These are phyloP conservation scores for Populus trichocarpa DNA, from an alignment of 441 rosid species.

Conservation along the genomic window DNA sequence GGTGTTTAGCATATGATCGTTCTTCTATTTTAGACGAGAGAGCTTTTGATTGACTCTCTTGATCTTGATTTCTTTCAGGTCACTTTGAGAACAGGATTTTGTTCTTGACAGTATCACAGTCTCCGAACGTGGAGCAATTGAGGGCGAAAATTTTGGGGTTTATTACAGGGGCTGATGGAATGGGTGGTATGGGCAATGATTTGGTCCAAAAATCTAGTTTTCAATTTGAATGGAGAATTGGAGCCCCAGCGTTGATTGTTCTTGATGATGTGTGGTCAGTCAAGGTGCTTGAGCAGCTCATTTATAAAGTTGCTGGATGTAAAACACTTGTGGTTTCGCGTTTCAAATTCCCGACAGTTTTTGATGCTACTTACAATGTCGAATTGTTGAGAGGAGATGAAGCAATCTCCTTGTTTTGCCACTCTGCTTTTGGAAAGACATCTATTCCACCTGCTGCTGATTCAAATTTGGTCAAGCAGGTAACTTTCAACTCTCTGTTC, in stretches of 20 bases:
- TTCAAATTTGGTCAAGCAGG: conserved; percentile 57
- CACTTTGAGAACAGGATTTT: conserved; percentile 46
- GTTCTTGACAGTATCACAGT: conserved; percentile 77
- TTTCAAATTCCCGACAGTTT: conserved; percentile 41
- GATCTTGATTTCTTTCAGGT: conserved; percentile 30
- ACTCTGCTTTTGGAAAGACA: conserved; percentile 60
- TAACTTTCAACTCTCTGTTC: conserved; percentile 18
- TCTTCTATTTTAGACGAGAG: background rate
- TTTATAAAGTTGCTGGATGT: conserved; percentile 41
- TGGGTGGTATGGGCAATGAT: conserved; percentile 10
- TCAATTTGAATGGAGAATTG: conserved; percentile 28
- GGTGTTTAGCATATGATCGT: background rate
- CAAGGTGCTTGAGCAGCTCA: conserved; percentile 51
- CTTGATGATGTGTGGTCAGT: conserved; percentile 83
- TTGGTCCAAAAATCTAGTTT: conserved; percentile 30
- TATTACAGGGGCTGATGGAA: conserved; percentile 34
- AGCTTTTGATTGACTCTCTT: background rate
- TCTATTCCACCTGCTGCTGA: conserved; percentile 47
- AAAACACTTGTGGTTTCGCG: conserved; percentile 76
- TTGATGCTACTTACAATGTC: conserved; percentile 38
- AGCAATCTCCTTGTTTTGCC: conserved; percentile 62
- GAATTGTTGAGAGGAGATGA: conserved; percentile 59
- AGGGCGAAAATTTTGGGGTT: conserved; percentile 39
- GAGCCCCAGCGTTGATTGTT: conserved; percentile 40
- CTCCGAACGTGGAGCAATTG: conserved; percentile 58